These are phyloP conservation scores for Teratosphaeriaceae sp. DNA, from an alignment of 2,329 filamentous ascomycete species.

Conservation along the genomic window DNA sequence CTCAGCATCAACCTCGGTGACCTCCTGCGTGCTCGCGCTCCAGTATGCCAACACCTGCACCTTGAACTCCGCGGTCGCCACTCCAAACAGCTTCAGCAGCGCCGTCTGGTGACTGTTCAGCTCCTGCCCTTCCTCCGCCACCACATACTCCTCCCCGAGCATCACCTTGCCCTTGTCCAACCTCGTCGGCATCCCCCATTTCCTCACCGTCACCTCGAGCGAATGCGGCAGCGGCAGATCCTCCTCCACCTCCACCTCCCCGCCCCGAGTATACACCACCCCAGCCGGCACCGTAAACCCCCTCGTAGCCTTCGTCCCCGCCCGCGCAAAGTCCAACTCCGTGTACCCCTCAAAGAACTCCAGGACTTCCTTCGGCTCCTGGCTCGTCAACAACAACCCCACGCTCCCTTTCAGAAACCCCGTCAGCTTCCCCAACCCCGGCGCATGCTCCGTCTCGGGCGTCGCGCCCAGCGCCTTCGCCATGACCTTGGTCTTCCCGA, in stretches of 20 bases:
- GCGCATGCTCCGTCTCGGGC: conserved; percentile 65
- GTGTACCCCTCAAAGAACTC: conserved; percentile 66
- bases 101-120: conserved; percentile 90
- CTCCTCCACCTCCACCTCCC: conserved; percentile 70
- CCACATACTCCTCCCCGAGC: conserved; percentile 63
- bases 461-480: conserved; percentile 80
- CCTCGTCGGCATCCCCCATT: conserved; percentile 81
- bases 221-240: conserved; percentile 84
- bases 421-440: conserved; percentile 65
- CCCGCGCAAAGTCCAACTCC: conserved; percentile 84
- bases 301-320: conserved; percentile 68
- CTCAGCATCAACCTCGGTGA: conserved; percentile 25
- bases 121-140: conserved; percentile 79
- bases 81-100: conserved; percentile 86
- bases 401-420: conserved; percentile 72
- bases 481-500: conserved; percentile 99
- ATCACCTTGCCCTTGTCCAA: conserved; percentile 84
- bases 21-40: conserved; percentile 28
- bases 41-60: conserved; percentile 63
- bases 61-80: conserved; percentile 85
- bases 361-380: conserved; percentile 58
- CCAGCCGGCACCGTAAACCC: conserved; percentile 76
- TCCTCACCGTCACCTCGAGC: conserved; percentile 82
- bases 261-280: conserved; percentile 69
- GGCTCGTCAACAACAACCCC: conserved; percentile 84